A percentile compares a stretch with the other conserved stretches of the same genome.
phyloP scores from a whole-genome alignment of 192 early-diverging fungal genomes.

The Podila epigama region DNA sequence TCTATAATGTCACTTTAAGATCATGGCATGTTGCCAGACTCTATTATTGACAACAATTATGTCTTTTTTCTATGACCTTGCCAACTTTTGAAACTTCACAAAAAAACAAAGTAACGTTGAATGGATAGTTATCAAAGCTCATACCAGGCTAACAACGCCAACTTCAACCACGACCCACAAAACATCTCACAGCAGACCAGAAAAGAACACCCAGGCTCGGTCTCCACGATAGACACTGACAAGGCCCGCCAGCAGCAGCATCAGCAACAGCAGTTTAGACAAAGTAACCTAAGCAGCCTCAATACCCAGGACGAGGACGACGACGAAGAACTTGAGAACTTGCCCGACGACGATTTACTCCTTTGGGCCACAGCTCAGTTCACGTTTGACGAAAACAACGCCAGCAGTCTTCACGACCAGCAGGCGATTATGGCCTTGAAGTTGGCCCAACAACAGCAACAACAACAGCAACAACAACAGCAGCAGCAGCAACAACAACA shows the following conservation, averaged over 20 bases:
- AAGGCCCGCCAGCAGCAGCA: not conserved
- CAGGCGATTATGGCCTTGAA: slow-evolving; percentile 31
- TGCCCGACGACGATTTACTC: slow-evolving; percentile 42
- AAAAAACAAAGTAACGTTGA: not conserved
- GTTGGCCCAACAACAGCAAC: slow-evolving; percentile 11
- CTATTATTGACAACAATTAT: not conserved
- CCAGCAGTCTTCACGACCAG: slow-evolving; percentile 6
- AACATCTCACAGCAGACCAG: not conserved
- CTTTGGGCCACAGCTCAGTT: slow-evolving; percentile 41
- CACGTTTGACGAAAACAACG: slow-evolving; percentile 17
- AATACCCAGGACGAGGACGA: slow-evolving; percentile 3
- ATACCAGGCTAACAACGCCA: slow-evolving; percentile 11
- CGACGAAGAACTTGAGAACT: slow-evolving; percentile 28
- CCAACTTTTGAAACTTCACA: not conserved
- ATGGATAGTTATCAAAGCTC: slow-evolving; percentile 27
- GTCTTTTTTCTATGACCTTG: not conserved
- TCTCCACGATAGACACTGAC: not conserved
- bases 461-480: not conserved
- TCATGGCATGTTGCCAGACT: not conserved
- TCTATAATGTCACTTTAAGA: no score
- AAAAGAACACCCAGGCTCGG: not conserved
- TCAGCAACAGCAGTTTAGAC: not conserved
- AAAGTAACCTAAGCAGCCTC: not conserved
- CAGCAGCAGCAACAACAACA: slow-evolving; percentile 5
- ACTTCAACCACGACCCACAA: slow-evolving; percentile 1